These are phyloP conservation scores for Clohesyomyces aquaticus DNA, from an alignment of 495 filamentous ascomycete genomes.

Conservation along the genomic window DNA sequence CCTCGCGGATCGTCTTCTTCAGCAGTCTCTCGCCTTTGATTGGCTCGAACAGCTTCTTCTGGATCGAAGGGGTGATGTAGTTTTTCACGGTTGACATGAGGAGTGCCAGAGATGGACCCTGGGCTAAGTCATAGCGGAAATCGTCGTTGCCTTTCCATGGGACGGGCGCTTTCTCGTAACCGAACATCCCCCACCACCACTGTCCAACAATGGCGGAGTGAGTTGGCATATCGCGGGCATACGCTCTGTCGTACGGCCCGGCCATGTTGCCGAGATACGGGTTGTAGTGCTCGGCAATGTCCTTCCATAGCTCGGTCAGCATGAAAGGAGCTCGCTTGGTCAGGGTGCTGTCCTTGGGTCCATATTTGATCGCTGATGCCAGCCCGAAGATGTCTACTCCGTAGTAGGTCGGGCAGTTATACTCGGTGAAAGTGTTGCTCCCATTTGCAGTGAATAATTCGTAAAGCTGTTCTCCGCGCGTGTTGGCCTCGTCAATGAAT, in stretches of 20 bases:
- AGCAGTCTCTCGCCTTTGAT: background rate
- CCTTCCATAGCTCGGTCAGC: slow-evolving; percentile 6
- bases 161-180: slow-evolving; percentile 4
- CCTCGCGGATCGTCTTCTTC: slow-evolving; percentile 3
- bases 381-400: slow-evolving; percentile 3
- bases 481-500: slow-evolving; percentile 5
- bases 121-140: slow-evolving; percentile 2
- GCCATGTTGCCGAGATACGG: slow-evolving; percentile 4
- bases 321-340: slow-evolving; percentile 6
- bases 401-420: slow-evolving; percentile 9
- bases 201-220: slow-evolving; percentile 1
- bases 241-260: slow-evolving; percentile 2
- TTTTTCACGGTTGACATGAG: background rate
- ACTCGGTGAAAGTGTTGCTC: slow-evolving; percentile 9
- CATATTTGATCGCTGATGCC: slow-evolving; percentile 7
- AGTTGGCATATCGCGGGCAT: slow-evolving; percentile 6
- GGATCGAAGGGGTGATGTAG: background rate
- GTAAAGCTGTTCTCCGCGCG: background rate
- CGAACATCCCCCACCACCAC: slow-evolving; percentile 7
- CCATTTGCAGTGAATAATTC: slow-evolving; percentile 8
- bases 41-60: slow-evolving; percentile 2
- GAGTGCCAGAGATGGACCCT: background rate
- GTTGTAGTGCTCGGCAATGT: slow-evolving; percentile 5
- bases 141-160: slow-evolving; percentile 11
- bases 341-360: background rate